A percentile compares a stretch with the other conserved stretches of the same genome.
phyloP scores from a whole-genome alignment of 2,329 filamentous ascomycete genomes.

The Penicillium sumatraense region DNA sequence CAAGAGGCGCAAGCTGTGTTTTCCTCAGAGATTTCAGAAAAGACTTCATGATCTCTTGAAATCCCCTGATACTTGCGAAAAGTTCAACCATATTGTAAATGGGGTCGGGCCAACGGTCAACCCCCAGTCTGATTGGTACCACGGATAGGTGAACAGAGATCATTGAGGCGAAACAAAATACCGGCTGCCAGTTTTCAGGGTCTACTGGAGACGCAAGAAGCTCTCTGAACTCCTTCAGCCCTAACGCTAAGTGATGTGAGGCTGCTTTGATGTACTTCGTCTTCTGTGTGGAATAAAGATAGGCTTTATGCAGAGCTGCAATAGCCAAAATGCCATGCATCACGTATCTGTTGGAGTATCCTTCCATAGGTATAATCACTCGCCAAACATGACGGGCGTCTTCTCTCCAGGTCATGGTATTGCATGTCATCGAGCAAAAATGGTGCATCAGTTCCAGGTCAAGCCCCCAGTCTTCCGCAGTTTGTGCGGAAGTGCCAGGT shows the following conservation, averaged over 20 bases:
- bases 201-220: conserved; percentile 22
- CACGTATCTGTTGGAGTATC: conserved; percentile 35
- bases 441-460: conserved; percentile 50
- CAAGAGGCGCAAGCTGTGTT: conserved; percentile 21
- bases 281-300: conserved; percentile 17
- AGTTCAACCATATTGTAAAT: conserved; percentile 22
- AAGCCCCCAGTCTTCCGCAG: conserved; percentile 25
- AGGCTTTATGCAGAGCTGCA: conserved; percentile 32
- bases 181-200: conserved; percentile 24
- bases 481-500: not conserved
- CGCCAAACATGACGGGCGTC: conserved; percentile 36
- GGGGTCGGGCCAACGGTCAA: conserved; percentile 19
- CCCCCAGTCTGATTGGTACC: conserved; percentile 13
- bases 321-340: conserved; percentile 39
- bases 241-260: conserved; percentile 21
- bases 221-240: conserved; percentile 24
- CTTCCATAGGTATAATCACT: conserved; percentile 34
- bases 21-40: conserved; percentile 17
- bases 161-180: conserved; percentile 27
- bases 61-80: conserved; percentile 22
- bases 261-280: conserved; percentile 20
- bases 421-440: conserved; percentile 42
- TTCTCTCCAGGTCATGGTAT: conserved; percentile 20
- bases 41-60: conserved; percentile 24
- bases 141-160: conserved; percentile 18